phyloP scores from a whole-genome alignment of 805 yeast species.

The Jamesozyma lodderae region DNA sequence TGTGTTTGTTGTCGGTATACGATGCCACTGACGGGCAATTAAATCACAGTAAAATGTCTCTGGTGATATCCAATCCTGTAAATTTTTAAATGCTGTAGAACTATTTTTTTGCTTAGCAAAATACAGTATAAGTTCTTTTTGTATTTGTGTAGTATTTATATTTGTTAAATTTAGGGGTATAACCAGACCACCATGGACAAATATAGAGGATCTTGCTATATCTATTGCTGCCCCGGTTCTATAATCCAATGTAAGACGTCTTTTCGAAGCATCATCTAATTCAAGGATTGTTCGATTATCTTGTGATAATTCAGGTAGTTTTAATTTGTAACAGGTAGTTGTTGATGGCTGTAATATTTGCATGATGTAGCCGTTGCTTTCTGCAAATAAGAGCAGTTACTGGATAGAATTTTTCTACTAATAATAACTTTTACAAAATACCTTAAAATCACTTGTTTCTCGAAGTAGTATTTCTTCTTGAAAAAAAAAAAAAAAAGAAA shows the following conservation, averaged over 20 bases:
- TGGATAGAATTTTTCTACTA: too few relatives aligned
- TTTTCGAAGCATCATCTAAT: conserved; percentile 35
- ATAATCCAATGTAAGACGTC: conserved; percentile 45
- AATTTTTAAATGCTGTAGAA: conserved; percentile 17
- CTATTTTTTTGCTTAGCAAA: conserved; percentile 21
- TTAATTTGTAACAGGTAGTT: conserved; percentile 48
- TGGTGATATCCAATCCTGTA: conserved; percentile 43
- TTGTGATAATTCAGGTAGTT: conserved; percentile 39
- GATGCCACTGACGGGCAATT: conserved; percentile 49
- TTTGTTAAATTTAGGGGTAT: conserved; percentile 43
- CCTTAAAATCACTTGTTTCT: too few relatives aligned
- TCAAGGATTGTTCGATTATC: conserved; percentile 5
- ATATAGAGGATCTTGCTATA: conserved; percentile 49
- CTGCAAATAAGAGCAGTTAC: too few relatives aligned
- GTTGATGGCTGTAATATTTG: conserved; percentile 58
- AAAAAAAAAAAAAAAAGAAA: too few relatives aligned
- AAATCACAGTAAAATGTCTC: conserved; percentile 55
- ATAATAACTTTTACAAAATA: too few relatives aligned
- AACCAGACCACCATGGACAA: conserved; percentile 62
- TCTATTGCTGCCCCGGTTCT: conserved; percentile 62
- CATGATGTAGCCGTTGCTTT: too few relatives aligned
- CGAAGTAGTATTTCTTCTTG: too few relatives aligned
- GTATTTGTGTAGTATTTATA: conserved; percentile 34
- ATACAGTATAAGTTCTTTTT: conserved; percentile 31
- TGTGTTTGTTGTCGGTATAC: conserved; percentile 26